Evolutionary conservation across 371 early-diverging fungal species (phyloP).

Genomic region (Basidiobolus meristosporus): DNA sequence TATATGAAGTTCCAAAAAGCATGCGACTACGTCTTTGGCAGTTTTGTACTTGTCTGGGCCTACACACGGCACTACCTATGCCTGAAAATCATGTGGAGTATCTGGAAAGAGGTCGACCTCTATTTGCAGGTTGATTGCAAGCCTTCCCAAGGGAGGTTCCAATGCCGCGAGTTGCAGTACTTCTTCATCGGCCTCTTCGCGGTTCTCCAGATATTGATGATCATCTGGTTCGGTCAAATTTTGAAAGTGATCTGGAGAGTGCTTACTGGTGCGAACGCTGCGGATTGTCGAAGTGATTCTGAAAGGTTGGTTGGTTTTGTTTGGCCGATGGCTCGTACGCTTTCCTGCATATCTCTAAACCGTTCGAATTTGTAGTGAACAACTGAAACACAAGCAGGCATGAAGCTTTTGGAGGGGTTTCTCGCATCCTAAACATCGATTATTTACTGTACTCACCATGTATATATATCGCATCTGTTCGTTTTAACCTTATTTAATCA

Average conservation of each 20-base stretch:
- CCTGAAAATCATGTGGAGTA: conserved; percentile 26
- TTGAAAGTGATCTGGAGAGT: conserved; percentile 7
- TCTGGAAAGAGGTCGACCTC: conserved; percentile 23
- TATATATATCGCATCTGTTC: no score
- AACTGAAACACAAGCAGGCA: no score
- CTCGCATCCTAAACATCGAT: no score
- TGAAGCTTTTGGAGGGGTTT: no score
- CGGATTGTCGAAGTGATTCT: not conserved
- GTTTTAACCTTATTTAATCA: no score
- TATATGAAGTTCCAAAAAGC: conserved; percentile 32
- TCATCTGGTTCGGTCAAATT: conserved; percentile 67
- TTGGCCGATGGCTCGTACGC: no score
- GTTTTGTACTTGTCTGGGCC: conserved; percentile 62
- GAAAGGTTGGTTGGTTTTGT: no score
- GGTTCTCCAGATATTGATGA: conserved; percentile 38
- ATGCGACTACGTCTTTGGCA: conserved; percentile 50
- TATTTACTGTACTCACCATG: no score
- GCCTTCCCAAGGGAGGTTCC: conserved; percentile 35
- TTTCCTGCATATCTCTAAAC: no score
- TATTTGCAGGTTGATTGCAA: conserved; percentile 30
- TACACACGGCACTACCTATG: conserved; percentile 48
- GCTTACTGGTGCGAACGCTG: not conserved
- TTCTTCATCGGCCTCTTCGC: conserved; percentile 33
- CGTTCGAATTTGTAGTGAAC: no score
- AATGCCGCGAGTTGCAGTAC: conserved; percentile 20